These are phyloP conservation scores for Entrophospora sp. DNA, from an alignment of 192 early-diverging fungal genomes.

Conservation along the genomic window DNA sequence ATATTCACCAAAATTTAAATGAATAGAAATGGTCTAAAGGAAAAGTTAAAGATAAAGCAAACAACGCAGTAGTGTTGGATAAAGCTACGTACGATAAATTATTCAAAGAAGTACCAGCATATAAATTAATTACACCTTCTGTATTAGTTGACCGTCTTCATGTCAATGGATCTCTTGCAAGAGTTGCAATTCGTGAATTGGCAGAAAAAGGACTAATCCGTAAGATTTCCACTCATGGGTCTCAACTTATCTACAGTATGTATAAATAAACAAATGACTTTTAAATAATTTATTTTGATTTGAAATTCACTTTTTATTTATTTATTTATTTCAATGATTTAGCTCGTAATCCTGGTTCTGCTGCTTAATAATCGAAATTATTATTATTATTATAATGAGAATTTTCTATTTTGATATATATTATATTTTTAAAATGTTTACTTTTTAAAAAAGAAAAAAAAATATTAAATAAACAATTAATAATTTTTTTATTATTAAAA, in stretches of 20 bases:
- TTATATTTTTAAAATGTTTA: too few species aligned
- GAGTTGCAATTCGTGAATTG: conserved; percentile 89
- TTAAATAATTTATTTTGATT: too few species aligned
- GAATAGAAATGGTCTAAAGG: conserved; percentile 99
- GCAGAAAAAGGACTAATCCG: conserved; percentile 88
- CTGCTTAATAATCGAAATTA: too few species aligned
- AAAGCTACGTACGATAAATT: conserved; percentile 97
- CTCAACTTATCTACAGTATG: conserved; percentile 76
- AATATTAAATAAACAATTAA: too few species aligned
- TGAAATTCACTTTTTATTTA: too few species aligned
- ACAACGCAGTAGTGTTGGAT: conserved; percentile 98
- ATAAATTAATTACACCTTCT: conserved; percentile 98
- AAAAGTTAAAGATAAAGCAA: conserved; percentile 99
- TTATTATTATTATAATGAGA: too few species aligned
- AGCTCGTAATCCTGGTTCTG: too few species aligned
- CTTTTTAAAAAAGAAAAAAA: too few species aligned
- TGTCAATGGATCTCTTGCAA: conserved; percentile 96
- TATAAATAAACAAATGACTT: too few species aligned
- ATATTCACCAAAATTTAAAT: neutral
- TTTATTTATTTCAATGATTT: too few species aligned
- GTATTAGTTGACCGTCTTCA: conserved; percentile 97
- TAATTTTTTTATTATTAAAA: too few species aligned
- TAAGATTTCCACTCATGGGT: conserved; percentile 81
- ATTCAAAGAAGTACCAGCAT: conserved; percentile 99
- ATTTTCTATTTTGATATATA: too few species aligned